Evolutionary conservation across 2,329 filamentous ascomycete species (phyloP), one percentile per base, ranked within the genome.

Genomic region (Fusarium virguliforme): DNA sequence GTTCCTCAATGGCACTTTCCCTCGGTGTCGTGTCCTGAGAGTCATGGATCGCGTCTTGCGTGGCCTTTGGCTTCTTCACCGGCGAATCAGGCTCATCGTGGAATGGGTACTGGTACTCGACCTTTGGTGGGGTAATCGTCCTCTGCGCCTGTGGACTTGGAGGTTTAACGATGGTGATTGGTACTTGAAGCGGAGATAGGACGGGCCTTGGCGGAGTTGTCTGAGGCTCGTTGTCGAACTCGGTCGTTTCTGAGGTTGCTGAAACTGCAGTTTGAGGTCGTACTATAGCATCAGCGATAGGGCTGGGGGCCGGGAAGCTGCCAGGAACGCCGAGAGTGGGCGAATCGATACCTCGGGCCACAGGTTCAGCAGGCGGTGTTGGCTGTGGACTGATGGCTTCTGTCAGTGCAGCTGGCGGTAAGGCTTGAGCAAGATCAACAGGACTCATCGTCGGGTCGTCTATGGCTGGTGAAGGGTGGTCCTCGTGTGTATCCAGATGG

Each of bases 151-250:
- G 78, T 7, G 79, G 76, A 55, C 75, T 79, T 5, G 77, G 74
- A 26, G 78, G 74, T 55, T 78, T 77, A 28, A 77, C 64, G 51
- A 76, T 69, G 22, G 73, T 74, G 51, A 74, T 73, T 51, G 75
- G 73, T 13, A 75, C 71, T 38, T 76, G 72, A 13, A 71, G 54
- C 10, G 74, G 73, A 26, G 75, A 57, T 10, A 77, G 70, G 26
- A 81, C 77, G 46, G 80, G 82, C 15, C 82, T 74, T 1, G 85
- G 81, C 1, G 86, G 81, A 50, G 90, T 87, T 2, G 86, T 88
- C 76, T 94, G 92, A 24, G 90, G 86, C 72, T 94, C 92, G n/a
- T 85, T 86, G 71, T 94, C 92, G 72, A 94, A 92, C 74, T 93
- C 90, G 0, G 91, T 94, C 8, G 86, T 86, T 43, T 85, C 85